Conservation (phyloP, 139 green algal species). For the Tetratostichococcus sp. region DNA sequence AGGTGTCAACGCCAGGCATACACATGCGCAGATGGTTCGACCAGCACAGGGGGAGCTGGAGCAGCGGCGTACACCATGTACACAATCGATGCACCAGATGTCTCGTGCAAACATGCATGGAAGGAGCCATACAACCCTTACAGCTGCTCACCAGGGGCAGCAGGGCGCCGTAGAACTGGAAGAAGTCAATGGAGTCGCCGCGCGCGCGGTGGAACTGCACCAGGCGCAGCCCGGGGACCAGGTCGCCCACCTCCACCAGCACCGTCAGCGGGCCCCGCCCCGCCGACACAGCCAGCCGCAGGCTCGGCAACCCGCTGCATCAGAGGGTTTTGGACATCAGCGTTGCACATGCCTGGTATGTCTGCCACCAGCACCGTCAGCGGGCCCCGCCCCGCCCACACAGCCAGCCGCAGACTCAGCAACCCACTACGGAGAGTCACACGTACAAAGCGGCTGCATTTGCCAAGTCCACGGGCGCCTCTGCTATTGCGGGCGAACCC, state of each 20-base stretch:
- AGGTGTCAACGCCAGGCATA: too few species aligned
- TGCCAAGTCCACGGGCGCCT: too few species aligned
- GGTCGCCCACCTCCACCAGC: conserved; percentile 24
- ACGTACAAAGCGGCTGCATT: too few species aligned
- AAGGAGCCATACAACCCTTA: background rate
- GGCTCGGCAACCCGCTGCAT: conserved; percentile 7
- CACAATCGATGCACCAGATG: too few species aligned
- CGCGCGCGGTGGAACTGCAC: conserved; percentile 32
- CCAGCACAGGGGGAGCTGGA: too few species aligned
- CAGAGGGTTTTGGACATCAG: too few species aligned
- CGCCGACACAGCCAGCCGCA: conserved; percentile 30
- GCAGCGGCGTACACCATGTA: too few species aligned
- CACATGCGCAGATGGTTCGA: too few species aligned
- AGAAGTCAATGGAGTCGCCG: conserved; percentile 42
- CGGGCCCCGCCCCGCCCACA: conserved; percentile 15
- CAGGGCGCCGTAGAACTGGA: conserved; percentile 41
- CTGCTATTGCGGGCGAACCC: too few species aligned
- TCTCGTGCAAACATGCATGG: too few species aligned
- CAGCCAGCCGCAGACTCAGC: conserved; percentile 28
- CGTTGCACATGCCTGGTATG: too few species aligned
- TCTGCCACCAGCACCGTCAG: conserved; percentile 20
- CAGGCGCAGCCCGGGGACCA: conserved; percentile 30
- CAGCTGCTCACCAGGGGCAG: background rate
- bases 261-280: conserved; percentile 17
- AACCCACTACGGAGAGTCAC: too few species aligned